Conservation (phyloP, 1,284 basidiomycete species). For the Coniferiporia sulphurascens region DNA sequence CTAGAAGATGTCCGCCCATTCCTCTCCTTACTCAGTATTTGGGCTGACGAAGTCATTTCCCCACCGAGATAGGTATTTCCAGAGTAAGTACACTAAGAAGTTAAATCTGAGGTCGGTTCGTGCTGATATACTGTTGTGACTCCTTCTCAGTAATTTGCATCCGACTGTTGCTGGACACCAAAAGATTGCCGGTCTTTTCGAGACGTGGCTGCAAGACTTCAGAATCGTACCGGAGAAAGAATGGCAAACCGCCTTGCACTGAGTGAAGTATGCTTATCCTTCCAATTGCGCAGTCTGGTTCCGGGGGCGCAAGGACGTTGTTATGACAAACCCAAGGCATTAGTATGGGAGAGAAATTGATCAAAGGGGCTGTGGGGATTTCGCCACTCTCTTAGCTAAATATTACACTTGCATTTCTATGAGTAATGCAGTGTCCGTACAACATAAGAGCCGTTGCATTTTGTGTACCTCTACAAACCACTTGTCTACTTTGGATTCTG, state of each 20-base stretch:
- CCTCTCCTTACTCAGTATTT: background rate
- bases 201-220: constrained; percentile 40
- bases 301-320: no score
- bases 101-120: background rate
- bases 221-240: constrained; percentile 32
- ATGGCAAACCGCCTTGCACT: constrained; percentile 25
- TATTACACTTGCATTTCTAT: no score
- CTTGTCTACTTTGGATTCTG: no score
- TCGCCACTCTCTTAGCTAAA: no score
- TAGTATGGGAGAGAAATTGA: no score
- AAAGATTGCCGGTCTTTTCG: constrained; percentile 45
- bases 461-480: no score
- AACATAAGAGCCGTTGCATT: no score
- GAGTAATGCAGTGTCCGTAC: no score
- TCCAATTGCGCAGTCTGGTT: background rate
- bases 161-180: constrained; percentile 44
- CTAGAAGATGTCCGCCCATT: constrained; percentile 36
- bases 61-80: constrained; percentile 34
- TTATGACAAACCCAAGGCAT: no score
- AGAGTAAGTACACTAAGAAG: constrained; percentile 30
- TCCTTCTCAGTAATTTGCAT: constrained; percentile 40
- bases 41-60: background rate
- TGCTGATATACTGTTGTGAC: background rate
- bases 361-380: no score
- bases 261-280: background rate